Conservation (phyloP, 257 asterid species). For the Solanum rostratum region DNA sequence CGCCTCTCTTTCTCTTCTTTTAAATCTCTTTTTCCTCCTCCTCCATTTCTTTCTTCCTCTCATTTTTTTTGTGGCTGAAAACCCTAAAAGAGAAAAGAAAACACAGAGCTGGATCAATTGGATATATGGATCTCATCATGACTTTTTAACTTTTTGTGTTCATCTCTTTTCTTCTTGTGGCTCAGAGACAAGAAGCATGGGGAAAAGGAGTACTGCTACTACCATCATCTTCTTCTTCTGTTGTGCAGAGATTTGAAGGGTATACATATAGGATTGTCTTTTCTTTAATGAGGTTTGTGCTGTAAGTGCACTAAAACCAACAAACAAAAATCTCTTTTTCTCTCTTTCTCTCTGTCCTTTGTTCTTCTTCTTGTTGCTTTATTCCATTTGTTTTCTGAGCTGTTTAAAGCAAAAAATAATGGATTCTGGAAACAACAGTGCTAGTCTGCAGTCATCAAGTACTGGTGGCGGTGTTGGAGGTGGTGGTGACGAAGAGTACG, state of each 20-base stretch:
- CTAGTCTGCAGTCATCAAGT: constrained; percentile 61
- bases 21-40: neutral
- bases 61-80: neutral
- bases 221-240: neutral
- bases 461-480: constrained; percentile 4
- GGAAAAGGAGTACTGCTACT: neutral
- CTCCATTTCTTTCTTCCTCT: neutral
- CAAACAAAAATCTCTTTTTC: neutral
- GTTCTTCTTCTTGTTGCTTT: neutral
- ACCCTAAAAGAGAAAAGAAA: neutral
- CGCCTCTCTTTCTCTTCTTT: constrained; percentile 4
- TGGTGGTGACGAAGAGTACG: constrained; percentile 51
- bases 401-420: constrained; percentile 10
- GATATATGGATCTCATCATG: neutral
- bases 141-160: neutral
- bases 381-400: constrained; percentile 2
- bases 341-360: neutral
- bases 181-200: neutral
- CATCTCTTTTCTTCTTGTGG: neutral
- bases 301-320: neutral
- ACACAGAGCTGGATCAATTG: too few relatives aligned
- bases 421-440: constrained; percentile 71
- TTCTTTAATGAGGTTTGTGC: neutral
- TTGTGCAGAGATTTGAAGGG: neutral
- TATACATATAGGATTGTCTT: neutral